Base-by-base conservation (phyloP, 2,329 filamentous ascomycete species). In the Penicillium sp. region DNA sequence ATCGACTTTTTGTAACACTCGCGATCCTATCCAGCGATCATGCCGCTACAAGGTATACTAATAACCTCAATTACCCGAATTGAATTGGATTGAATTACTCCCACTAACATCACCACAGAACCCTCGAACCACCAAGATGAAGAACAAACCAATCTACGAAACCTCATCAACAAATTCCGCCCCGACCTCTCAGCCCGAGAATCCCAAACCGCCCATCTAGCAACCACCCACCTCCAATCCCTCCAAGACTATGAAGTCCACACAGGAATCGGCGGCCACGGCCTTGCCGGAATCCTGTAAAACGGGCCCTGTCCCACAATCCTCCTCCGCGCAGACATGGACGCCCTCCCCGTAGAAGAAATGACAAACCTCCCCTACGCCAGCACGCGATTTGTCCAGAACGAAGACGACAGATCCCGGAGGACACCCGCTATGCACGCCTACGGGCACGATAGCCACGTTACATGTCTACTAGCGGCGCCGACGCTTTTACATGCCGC, bases 361-460 rank as follows among this genome's bases (percentile, higher is more conserved):
- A 73, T 78, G 22, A 88, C 86, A 0, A 82, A 80, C 0, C 73
- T 89, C 0, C 68, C 76, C 0, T 89, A 89, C 68, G 83, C 86
- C 0, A 87, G 85, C 68, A 83, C 69, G 13, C 78, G 66, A 62
- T 72, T 67, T 10, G 79, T 80, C 70, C 76, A 75, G 35, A 81
- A 83, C 65, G 60, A 72, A 2, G 79, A 72, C 2, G 79, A 84
- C 9, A 85, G 85, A 0, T 71, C 78, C 0, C 76, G 80, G 58
- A 82, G 80, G 58, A 82, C 83, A 56, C 83, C 85, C 0, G 84
- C 88, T 0, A 90, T 90, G 88, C 88, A 90, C 73, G 88, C 87
- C 24, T 90, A 88, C 71, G 88, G 88, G 0, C 88, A 90, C 68
- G 87, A 89, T 66, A 85, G 88, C 78, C 88, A 91, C 70, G 84